Evolutionary conservation across 768 basidiomycete species (phyloP).

Genomic region (Phaeotremella skinneri): DNA sequence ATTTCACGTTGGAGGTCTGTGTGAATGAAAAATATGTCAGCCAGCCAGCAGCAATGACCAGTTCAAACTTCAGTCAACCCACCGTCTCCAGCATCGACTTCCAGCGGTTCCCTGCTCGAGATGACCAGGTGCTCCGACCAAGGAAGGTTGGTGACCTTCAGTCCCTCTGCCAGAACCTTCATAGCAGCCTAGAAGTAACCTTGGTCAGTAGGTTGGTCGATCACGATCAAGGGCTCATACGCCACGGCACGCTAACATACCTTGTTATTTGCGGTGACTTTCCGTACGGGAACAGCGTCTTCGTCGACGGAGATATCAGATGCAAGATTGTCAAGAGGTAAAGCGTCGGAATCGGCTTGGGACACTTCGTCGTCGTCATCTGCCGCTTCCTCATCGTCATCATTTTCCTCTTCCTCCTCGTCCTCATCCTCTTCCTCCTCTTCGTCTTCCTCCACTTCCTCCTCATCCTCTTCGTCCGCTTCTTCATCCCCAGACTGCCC

Average conservation of each 20-base stretch:
- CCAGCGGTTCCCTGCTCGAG: slow-evolving; percentile 33
- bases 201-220: slow-evolving; percentile 1
- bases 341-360: slow-evolving; percentile 45
- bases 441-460: slow-evolving; percentile 45
- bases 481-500: slow-evolving; percentile 48
- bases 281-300: slow-evolving; percentile 76
- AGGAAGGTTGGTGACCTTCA: slow-evolving; percentile 42
- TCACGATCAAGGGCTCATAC: neutral
- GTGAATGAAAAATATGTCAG: slow-evolving; percentile 48
- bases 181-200: slow-evolving; percentile 48
- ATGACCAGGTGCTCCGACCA: slow-evolving; percentile 44
- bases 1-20: slow-evolving; percentile 91
- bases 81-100: slow-evolving; percentile 44
- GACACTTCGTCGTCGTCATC: slow-evolving; percentile 40
- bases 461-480: slow-evolving; percentile 44
- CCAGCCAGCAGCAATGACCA: slow-evolving; percentile 5
- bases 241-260: slow-evolving; percentile 54
- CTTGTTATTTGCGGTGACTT: slow-evolving; percentile 77
- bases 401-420: slow-evolving; percentile 25
- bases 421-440: too few relatives aligned
- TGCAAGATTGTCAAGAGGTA: slow-evolving; percentile 68
- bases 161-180: slow-evolving; percentile 32
- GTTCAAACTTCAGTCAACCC: slow-evolving; percentile 4
- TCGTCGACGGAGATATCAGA: slow-evolving; percentile 63
- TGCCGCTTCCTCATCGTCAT: slow-evolving; percentile 31